Evolutionary conservation across 495 filamentous ascomycete genomes (phyloP), one percentile per base, ranked within the genome.

Genomic region (Achaetomiella virescens): DNA sequence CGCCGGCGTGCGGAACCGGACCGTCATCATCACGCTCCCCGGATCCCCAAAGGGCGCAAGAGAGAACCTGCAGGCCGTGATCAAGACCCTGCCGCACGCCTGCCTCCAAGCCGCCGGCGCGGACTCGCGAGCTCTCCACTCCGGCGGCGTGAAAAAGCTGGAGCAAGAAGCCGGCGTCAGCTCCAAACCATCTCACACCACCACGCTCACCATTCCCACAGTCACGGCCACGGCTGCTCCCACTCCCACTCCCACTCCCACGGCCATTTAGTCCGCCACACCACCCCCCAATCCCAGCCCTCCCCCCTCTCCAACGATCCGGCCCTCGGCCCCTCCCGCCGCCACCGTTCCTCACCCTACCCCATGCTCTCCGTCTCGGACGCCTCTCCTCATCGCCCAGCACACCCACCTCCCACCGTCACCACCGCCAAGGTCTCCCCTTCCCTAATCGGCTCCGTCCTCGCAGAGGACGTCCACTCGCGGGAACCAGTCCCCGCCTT

Each of bases 1-100:
- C 48, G 95, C 95, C 46, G 93, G 93, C 10, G 85, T 95, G 11
- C 80, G 93, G 29, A 84, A 91, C 58, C 84, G 84, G 58, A 84
- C 90, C 6, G 71, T 99, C 48, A 90, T 99, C 42, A 73, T 97
- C 45, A 97, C 93, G 0, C 77, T 99, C 37, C 93, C 93, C 0
- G 93, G 93, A 22, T 97, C 93, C 2, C 95, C 95, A 1, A 97
- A 96, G 75, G 93, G 91, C n/a, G 93, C 93, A 3, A 86, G 82
- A 63, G 93, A 99, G 72, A 99, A 97, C 65, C 81, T 99, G n/a
- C 81, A 88, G 64, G 83, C 90, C 2, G 74, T 97, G n/a, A 70
- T 99, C 38, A 95, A 88, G 63, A 84, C 90, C 43, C 75, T 99
- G 2, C 91, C 93, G 1, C 93, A 99, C 72, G 95, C 95, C 27